Percentiles rank a stretch among this genome's conserved stretches.
phyloP scores from a whole-genome alignment of 345 rosid genomes.

The Hirschfeldia incana region DNA sequence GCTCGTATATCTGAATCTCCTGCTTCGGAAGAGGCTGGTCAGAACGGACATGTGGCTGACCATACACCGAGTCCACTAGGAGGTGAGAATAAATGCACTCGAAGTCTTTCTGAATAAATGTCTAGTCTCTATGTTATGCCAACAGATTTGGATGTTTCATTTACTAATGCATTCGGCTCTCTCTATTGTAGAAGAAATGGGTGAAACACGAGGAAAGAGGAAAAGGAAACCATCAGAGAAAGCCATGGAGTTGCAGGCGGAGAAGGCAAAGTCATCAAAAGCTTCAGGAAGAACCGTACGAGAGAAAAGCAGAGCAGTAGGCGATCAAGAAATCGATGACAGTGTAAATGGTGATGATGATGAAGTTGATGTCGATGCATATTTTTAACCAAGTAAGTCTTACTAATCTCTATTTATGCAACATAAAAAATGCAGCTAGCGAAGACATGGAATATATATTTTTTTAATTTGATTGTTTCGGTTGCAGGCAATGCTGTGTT shows the following conservation, averaged over 20 bases:
- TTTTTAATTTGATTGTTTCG: background rate
- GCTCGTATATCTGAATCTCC: constrained; percentile 62
- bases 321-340: constrained; percentile 55
- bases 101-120: background rate
- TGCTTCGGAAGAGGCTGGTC: constrained; percentile 56
- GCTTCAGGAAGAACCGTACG: constrained; percentile 59
- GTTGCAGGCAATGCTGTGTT: constrained; percentile 16
- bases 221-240: constrained; percentile 93
- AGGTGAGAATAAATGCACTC: constrained; percentile 48
- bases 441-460: background rate
- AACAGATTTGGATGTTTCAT: background rate
- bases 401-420: background rate
- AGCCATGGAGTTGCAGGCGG: constrained; percentile 93
- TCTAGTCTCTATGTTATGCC: background rate
- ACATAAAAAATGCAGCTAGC: background rate
- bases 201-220: constrained; percentile 70
- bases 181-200: constrained; percentile 64
- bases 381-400: constrained; percentile 16
- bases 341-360: constrained; percentile 43
- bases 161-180: constrained; percentile 34
- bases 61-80: constrained; percentile 73
- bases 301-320: constrained; percentile 53
- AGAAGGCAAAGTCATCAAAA: constrained; percentile 78
- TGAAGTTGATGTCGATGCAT: constrained; percentile 4
- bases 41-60: constrained; percentile 53